Base-by-base conservation (phyloP, 495 filamentous ascomycete species). In the Xanthoparmelia taractica region DNA sequence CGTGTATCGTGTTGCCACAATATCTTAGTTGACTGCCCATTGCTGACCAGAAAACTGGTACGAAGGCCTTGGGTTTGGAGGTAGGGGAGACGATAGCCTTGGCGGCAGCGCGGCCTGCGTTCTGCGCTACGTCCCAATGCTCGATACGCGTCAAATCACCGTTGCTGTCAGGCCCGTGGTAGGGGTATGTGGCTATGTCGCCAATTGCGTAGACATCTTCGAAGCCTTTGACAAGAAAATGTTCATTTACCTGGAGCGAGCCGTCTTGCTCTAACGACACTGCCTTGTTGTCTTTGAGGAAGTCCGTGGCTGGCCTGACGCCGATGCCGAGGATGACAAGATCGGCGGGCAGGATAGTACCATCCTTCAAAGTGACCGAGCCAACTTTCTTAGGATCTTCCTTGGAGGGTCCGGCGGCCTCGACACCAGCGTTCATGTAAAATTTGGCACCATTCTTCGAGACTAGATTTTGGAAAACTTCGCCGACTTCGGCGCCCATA, bases 111-210 rank as follows among this genome's bases (percentile, higher is more conserved):
- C 93, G 87, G 7, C 94, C 94, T 7, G 87, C 77, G 67, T 97
- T 97, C 74, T 97, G 94, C 4, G 94, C 94, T 3, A 98, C 94
- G 73, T 97, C 92, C 93, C 92, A 98, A 73, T 98, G 94, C 78
- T 98, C 95, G 73, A 96, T 96, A 61, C 90, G 79, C 2, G 81
- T 82, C 33, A 78, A 78, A 7, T 77, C 79, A 60, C 90, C 88
- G 65, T 86, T 76, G 2, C 87, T 83, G n/a, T 90, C 91, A 0
- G 93, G 92, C 2, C 93, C 92, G 72, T 91, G 82, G 76, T 97
- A 98, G 0, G 93, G 93, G 70, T 91, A 96, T 2, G 91, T 94
- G 11, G 94, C 92, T 61, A 98, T 97, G 72, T 98, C 94, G 57
- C 94, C 94, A 65, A 98, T 87, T 45, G 94, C 94, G 71, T 89